Base-by-base conservation (phyloP, 805 yeast species). In the Teunomyces funiuensis region DNA sequence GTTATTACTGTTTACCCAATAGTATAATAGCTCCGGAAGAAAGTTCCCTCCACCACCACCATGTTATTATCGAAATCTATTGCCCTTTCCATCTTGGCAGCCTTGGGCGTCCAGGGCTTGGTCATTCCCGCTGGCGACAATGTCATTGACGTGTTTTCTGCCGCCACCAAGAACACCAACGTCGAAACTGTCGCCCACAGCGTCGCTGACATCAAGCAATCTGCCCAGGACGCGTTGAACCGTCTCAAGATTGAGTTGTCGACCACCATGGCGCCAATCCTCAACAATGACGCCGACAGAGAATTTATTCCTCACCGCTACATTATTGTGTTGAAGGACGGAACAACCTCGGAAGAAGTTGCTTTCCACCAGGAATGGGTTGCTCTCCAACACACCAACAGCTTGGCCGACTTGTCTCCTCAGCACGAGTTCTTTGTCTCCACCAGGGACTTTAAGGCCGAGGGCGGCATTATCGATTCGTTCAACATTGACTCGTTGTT, bases 271-370 rank as follows among this genome's bases (percentile, higher is more conserved):
- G 49, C 43, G 11, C 51, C 60, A 22, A 54, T 83, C 28, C 53
- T 79, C 45, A 58, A 74, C 28, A 61, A 75, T 37, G 68, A 65
- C 36, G 47, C 66, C 22, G 76, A 76, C 38, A 61, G 70, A 39
- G 74, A 77, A 43, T 50, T 75, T 34, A 77, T 85, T 52, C 83
- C 89, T 27, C 76, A 85, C 69, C 82, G 83, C 55, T 93, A 88
- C 72, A 90, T 93, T 50, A 71, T 93, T 52, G 89, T 90, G 38
- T 82, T 91, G 71, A 89, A 88, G 71, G 77, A 79, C 41, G 78
- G 71, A 40, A 71, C 81, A 25, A 55, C 76, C 16, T 63, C 74
- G 18, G 78, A 78, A 27, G 78, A 77, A 45, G 69, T 77, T 23
- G 68, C 71, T 29, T 76, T 79, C 73, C 96, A 90, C 71, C 74